These are phyloP conservation scores for Domatiomyces catenatus DNA, from an alignment of 2,329 filamentous ascomycete genomes.

Conservation along the genomic window DNA sequence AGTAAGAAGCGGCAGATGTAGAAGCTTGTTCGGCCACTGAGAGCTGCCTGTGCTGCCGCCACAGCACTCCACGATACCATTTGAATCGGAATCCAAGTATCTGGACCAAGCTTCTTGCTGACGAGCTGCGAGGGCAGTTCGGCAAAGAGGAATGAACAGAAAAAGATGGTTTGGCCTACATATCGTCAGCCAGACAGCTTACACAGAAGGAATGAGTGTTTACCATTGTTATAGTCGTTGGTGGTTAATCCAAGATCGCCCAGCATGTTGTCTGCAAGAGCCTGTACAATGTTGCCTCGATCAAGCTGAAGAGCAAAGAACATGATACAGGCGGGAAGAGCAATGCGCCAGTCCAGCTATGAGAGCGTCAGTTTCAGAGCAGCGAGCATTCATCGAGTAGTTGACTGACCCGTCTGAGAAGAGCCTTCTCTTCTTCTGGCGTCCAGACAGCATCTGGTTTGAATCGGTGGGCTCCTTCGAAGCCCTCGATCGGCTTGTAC, in stretches of 20 bases:
- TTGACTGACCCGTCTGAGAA: constrained; percentile 11
- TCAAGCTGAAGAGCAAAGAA: constrained; percentile 44
- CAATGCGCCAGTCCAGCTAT: constrained; percentile 17
- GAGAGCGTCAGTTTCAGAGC: constrained; percentile 8
- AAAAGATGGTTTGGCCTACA: constrained; percentile 33
- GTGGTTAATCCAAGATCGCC: constrained; percentile 18
- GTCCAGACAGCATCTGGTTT: constrained; percentile 21
- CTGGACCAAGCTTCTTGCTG: constrained; percentile 38
- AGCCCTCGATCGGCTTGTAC: constrained; percentile 14
- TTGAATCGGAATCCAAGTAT: constrained; percentile 40
- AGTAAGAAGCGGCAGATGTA: constrained; percentile 28
- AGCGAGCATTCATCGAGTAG: constrained; percentile 16
- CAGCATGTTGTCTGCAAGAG: constrained; percentile 43
- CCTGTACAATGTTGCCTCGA: constrained; percentile 35
- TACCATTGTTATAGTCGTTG: constrained; percentile 28
- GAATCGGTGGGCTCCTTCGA: constrained; percentile 31
- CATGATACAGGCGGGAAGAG: constrained; percentile 32
- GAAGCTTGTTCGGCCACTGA: constrained; percentile 27
- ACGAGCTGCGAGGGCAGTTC: constrained; percentile 45
- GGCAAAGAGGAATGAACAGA: constrained; percentile 37
- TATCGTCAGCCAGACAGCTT: background rate
- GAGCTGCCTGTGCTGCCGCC: constrained; percentile 30
- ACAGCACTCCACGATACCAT: constrained; percentile 39
- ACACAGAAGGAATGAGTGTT: background rate
- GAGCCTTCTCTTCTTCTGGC: constrained; percentile 14